Evolutionary conservation across 208 protist species (phyloP).

Genomic region (Acanthamoeba lenticulata): DNA sequence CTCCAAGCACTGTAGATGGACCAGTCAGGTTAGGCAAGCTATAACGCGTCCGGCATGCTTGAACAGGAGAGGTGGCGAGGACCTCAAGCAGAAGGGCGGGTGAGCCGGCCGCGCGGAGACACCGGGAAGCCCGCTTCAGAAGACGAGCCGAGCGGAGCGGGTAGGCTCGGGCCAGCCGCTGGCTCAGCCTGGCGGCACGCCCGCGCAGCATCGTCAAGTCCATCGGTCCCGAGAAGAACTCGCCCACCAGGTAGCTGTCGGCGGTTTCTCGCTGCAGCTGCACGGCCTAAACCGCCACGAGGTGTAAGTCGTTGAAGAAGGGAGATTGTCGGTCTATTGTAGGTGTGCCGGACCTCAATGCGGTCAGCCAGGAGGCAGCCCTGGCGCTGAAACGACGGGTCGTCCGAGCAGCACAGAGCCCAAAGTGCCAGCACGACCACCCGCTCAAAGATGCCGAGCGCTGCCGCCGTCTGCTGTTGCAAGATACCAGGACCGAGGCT

Average conservation of each 20-base stretch:
- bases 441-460: no score
- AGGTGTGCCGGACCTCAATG: neutral
- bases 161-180: neutral
- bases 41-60: neutral
- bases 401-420: neutral
- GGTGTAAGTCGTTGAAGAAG: neutral
- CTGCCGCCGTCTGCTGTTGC: neutral
- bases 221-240: no score
- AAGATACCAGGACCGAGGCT: neutral
- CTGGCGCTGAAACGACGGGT: neutral
- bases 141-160: no score
- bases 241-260: neutral
- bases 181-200: neutral
- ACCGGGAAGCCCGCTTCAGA: no score
- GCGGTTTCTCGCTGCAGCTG: neutral
- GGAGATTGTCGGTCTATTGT: neutral
- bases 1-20: neutral
- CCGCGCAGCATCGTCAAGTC: neutral
- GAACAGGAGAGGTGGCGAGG: neutral
- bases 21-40: neutral
- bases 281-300: neutral
- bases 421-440: neutral
- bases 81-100: neutral
- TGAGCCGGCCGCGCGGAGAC: no score
- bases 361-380: neutral